Conservation (phyloP, 768 basidiomycete species). For the Mycena metata region DNA sequence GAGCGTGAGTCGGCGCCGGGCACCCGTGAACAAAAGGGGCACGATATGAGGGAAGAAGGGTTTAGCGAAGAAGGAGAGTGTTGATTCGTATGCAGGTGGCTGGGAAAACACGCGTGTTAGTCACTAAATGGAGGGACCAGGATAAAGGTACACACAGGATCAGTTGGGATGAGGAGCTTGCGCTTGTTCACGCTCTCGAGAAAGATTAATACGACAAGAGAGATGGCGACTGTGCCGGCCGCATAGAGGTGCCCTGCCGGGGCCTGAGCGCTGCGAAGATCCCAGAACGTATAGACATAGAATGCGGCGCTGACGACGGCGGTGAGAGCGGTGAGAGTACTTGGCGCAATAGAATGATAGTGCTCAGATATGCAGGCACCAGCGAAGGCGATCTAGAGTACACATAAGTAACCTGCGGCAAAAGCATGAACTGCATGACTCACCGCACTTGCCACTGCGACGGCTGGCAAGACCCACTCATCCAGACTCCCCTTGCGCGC, state of each 20-base stretch:
- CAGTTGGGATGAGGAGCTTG: constrained; percentile 15
- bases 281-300: constrained; percentile 9
- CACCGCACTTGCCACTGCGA: constrained; percentile 16
- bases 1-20: constrained; percentile 15
- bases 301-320: constrained; percentile 8
- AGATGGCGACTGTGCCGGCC: background rate
- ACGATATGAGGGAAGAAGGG: constrained; percentile 30
- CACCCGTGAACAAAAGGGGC: constrained; percentile 19
- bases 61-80: constrained; percentile 27
- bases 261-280: background rate
- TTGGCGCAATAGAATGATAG: constrained; percentile 29
- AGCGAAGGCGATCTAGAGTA: constrained; percentile 3
- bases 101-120: background rate
- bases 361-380: constrained; percentile 18
- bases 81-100: constrained; percentile 29
- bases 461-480: background rate
- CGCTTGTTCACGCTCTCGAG: constrained; percentile 29
- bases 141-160: constrained; percentile 18
- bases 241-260: background rate
- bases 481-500: background rate
- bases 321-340: constrained; percentile 14
- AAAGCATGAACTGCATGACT: background rate
- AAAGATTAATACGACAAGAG: constrained; percentile 18
- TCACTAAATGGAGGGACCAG: background rate
- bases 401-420: background rate